phyloP scores from a whole-genome alignment of 371 early-diverging fungal species.

The Mucor racemosus region DNA sequence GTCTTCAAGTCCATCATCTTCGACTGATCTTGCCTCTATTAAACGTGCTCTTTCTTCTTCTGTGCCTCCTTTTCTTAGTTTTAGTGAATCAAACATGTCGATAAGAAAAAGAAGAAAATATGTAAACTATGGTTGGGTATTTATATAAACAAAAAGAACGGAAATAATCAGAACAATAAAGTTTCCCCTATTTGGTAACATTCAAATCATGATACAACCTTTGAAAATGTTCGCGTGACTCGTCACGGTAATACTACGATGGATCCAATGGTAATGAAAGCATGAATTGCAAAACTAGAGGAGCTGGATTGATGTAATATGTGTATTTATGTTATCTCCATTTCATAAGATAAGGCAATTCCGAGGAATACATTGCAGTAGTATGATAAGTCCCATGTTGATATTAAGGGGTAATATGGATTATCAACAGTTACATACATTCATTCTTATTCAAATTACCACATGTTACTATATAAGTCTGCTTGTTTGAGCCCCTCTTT shows the following conservation, averaged over 20 bases:
- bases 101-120: not conserved
- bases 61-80: not conserved
- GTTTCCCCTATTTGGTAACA: not conserved
- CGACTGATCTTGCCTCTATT: not conserved
- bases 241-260: not conserved
- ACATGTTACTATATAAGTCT: not conserved
- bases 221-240: constrained; percentile 1
- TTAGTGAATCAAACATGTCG: constrained; percentile 3
- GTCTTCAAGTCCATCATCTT: constrained; percentile 15
- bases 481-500: not conserved
- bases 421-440: not conserved
- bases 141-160: not conserved
- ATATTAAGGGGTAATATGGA: not conserved
- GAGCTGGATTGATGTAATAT: not conserved
- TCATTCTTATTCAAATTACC: not conserved
- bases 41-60: constrained; percentile 12
- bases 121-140: not conserved
- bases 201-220: constrained; percentile 1
- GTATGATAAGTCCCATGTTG: not conserved
- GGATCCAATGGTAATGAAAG: not conserved
- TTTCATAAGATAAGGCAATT: not conserved
- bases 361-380: not conserved
- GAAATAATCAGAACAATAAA: not conserved
- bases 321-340: not conserved
- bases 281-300: not conserved